phyloP scores from a whole-genome alignment of 345 rosid genomes.

The Linum tenue region DNA sequence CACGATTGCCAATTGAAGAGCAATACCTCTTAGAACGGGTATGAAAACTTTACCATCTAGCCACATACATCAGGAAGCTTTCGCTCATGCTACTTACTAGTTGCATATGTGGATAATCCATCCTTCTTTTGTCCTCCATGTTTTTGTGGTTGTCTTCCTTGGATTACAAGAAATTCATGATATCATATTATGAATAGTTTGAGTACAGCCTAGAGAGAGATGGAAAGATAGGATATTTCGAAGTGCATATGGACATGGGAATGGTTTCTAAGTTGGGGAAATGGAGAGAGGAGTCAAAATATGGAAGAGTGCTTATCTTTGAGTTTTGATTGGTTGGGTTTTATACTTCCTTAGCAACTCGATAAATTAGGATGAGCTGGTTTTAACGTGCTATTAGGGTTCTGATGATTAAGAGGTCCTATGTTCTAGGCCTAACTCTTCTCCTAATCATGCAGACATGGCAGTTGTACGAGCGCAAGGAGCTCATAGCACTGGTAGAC shows the following conservation, averaged over 20 bases:
- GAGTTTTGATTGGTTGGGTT: no score
- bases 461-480: slow-evolving; percentile 60
- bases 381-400: not conserved
- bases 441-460: slow-evolving; percentile 54
- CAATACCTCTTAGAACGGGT: slow-evolving; percentile 87
- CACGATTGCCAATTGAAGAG: slow-evolving; percentile 56
- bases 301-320: no score
- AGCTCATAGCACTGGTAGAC: slow-evolving; percentile 61
- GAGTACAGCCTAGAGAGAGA: no score
- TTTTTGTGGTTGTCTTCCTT: not conserved
- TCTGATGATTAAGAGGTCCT: not conserved
- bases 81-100: not conserved
- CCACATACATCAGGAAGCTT: not conserved
- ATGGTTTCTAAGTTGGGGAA: no score
- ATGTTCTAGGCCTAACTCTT: not conserved
- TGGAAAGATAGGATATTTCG: no score
- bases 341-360: no score
- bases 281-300: no score
- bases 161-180: not conserved
- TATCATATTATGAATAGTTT: no score
- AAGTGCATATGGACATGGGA: no score
- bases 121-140: not conserved
- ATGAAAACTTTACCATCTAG: slow-evolving; percentile 19
- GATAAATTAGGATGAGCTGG: no score
- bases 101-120: not conserved